Conservation (phyloP, 306 rosid genomes). For the Cucumis cinereus region DNA sequence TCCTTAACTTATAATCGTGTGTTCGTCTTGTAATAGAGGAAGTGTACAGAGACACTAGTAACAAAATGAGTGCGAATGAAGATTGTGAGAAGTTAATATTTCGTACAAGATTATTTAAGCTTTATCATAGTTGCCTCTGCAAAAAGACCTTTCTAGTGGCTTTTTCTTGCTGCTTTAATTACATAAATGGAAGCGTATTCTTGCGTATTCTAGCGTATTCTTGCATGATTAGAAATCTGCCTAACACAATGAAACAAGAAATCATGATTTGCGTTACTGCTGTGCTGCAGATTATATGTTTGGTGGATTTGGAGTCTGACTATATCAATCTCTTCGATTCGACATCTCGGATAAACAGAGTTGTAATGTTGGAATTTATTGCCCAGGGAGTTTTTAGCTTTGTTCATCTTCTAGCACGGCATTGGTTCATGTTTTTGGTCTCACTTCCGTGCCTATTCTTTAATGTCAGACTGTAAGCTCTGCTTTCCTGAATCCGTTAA, state of each 20-base stretch:
- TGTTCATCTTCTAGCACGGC: constrained; percentile 38
- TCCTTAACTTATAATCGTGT: not conserved
- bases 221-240: no score
- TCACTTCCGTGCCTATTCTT: constrained; percentile 59
- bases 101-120: not conserved
- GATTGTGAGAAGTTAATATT: not conserved
- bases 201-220: no score
- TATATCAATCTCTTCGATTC: constrained; percentile 84
- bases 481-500: constrained; percentile 8
- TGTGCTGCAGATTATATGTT: constrained; percentile 57
- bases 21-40: not conserved
- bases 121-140: not conserved
- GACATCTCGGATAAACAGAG: constrained; percentile 51
- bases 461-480: constrained; percentile 47
- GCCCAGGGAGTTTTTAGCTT: constrained; percentile 48
- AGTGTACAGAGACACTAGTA: not conserved
- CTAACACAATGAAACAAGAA: no score
- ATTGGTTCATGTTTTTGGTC: constrained; percentile 54
- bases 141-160: not conserved
- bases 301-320: constrained; percentile 79
- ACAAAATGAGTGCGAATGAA: not conserved
- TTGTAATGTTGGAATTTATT: constrained; percentile 56
- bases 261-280: not conserved
- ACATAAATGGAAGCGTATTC: no score
- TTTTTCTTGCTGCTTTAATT: no score